Conservation (phyloP, 179 eudicot genomes). For the Patellifolia procumbens region DNA sequence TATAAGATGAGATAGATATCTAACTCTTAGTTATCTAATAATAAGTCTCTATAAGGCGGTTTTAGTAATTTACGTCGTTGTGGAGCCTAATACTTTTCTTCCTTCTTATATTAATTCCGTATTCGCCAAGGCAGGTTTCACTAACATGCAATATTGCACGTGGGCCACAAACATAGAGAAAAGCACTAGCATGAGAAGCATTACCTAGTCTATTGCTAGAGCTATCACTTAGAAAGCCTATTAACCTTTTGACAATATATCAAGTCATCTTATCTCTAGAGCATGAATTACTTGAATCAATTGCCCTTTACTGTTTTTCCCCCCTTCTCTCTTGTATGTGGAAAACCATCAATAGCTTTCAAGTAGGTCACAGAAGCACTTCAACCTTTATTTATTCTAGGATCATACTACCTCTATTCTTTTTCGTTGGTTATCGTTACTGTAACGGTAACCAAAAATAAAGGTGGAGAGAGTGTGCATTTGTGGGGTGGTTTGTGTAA, state of each 20-base stretch:
- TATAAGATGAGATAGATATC: neutral
- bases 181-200: slow-evolving; percentile 27
- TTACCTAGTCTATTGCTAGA: slow-evolving; percentile 3
- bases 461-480: too few species aligned
- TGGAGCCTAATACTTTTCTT: too few species aligned
- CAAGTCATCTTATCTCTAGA: slow-evolving; percentile 4
- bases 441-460: too few species aligned
- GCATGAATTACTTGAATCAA: slow-evolving; percentile 14
- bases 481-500: too few species aligned
- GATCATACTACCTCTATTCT: neutral
- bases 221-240: slow-evolving; percentile 5
- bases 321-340: neutral
- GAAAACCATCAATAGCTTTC: slow-evolving; percentile 6
- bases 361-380: neutral
- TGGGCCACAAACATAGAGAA: slow-evolving; percentile 26
- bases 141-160: slow-evolving; percentile 16
- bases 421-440: too few species aligned
- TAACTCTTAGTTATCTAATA: too few species aligned
- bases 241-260: slow-evolving; percentile 17
- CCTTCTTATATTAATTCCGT: too few species aligned
- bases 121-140: slow-evolving; percentile 10
- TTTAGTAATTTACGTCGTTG: too few species aligned
- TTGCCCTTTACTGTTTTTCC: neutral
- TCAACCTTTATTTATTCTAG: neutral
- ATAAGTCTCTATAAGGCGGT: too few species aligned